A percentile compares a stretch with the other conserved stretches of the same genome.
Conservation (phyloP, 257 asterid species). For the Catharanthus roseus region DNA sequence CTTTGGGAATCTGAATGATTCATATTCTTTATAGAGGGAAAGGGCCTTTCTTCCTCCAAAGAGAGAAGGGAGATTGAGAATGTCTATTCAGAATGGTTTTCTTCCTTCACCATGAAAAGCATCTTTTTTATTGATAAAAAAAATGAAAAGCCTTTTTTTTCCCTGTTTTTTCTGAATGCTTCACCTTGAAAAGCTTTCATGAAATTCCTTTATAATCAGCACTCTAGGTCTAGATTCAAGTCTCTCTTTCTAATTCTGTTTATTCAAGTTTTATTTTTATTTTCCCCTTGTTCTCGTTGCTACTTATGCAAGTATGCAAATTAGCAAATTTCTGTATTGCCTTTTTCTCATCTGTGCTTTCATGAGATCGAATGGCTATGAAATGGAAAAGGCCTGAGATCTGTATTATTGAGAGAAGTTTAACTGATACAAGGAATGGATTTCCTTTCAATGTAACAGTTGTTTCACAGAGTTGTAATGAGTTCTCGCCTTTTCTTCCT, state of each 20-base stretch:
- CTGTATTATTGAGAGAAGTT: background rate
- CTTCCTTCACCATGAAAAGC: background rate
- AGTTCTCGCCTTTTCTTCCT: too few relatives aligned
- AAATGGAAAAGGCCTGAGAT: background rate
- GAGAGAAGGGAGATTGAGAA: too few relatives aligned
- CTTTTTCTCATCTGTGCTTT: background rate
- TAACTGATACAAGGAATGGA: background rate
- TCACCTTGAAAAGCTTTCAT: background rate
- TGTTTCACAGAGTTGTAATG: background rate
- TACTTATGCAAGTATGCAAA: background rate
- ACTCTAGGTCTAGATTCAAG: background rate
- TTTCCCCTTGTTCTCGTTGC: background rate
- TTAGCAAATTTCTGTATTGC: background rate
- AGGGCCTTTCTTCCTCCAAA: background rate
- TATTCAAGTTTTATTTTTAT: background rate
- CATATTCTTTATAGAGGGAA: background rate
- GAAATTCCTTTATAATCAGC: background rate
- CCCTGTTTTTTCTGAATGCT: too few relatives aligned
- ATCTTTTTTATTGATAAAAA: too few relatives aligned
- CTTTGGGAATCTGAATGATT: background rate
- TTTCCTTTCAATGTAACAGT: background rate
- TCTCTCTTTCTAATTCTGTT: background rate
- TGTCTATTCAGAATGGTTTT: too few relatives aligned
- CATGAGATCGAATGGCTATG: background rate
- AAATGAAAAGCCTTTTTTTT: too few relatives aligned